A percentile compares a stretch with the other conserved stretches of the same genome.
Conservation (phyloP, 495 filamentous ascomycete genomes). For the Podospora conica region DNA sequence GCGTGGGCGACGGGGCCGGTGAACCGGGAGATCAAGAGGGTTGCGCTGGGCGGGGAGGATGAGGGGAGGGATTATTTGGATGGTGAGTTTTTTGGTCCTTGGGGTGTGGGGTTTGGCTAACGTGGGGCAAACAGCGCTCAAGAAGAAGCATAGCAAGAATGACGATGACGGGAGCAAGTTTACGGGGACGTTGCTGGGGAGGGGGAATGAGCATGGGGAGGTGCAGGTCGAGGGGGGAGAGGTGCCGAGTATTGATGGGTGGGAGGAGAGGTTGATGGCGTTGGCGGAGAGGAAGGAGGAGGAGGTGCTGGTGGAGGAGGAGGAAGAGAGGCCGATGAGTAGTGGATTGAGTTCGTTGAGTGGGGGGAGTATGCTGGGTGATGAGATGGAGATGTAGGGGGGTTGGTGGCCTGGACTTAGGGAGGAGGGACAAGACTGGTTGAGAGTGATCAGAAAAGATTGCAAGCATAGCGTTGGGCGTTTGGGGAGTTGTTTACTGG, state of each 20-base stretch:
- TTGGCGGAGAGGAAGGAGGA: conserved; percentile 14
- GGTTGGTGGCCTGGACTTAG: not conserved
- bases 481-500: not conserved
- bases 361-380: conserved; percentile 35
- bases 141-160: conserved; percentile 79
- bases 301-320: conserved; percentile 1
- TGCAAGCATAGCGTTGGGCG: not conserved
- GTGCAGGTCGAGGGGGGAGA: conserved; percentile 67
- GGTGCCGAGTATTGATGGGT: conserved; percentile 59
- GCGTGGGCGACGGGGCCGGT: conserved; percentile 63
- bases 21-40: conserved; percentile 61
- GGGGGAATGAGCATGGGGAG: conserved; percentile 57
- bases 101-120: not conserved
- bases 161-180: conserved; percentile 66
- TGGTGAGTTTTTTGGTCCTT: conserved; percentile 32
- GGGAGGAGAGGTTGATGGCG: conserved; percentile 41
- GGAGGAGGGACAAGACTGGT: not conserved
- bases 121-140: conserved; percentile 45
- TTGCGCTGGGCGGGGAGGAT: conserved; percentile 50
- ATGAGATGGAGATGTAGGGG: conserved; percentile 33
- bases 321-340: conserved; percentile 34
- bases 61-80: conserved; percentile 64
- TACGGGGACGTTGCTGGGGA: conserved; percentile 71
- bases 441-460: too few species aligned
- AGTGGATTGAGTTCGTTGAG: conserved; percentile 49